Percentiles rank a stretch among this genome's conserved stretches.
These are phyloP conservation scores for Gnetum montanum DNA, from an alignment of 75 land plant species.

Conservation along the genomic window DNA sequence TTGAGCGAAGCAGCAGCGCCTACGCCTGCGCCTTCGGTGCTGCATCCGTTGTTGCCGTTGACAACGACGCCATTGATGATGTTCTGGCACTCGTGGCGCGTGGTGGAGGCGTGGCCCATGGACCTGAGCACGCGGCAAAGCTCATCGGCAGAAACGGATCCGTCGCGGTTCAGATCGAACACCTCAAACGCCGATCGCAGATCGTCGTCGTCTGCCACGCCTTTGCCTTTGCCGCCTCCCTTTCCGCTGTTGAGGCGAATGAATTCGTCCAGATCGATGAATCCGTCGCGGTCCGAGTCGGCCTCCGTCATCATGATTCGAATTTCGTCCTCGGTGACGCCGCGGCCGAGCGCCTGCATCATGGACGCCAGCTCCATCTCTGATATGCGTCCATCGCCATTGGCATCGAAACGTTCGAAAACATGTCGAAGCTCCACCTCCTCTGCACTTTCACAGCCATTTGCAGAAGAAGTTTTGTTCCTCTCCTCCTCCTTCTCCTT, in stretches of 20 bases:
- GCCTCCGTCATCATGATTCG: slow-evolving; percentile 35
- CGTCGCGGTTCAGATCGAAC: slow-evolving; percentile 57
- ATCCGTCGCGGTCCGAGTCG: slow-evolving; percentile 43
- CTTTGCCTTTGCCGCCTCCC: slow-evolving; percentile 2
- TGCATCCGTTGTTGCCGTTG: slow-evolving; percentile 42
- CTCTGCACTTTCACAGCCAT: too few species aligned
- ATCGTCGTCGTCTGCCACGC: slow-evolving; percentile 10
- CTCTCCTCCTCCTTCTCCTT: too few species aligned
- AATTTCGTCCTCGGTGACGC: slow-evolving; percentile 15
- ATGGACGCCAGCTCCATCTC: slow-evolving; percentile 23
- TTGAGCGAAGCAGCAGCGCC: too few species aligned
- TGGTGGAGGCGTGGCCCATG: slow-evolving; percentile 31
- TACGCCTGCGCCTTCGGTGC: too few species aligned
- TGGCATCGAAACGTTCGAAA: slow-evolving; percentile 30
- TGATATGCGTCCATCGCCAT: slow-evolving; percentile 50
- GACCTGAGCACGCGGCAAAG: slow-evolving; percentile 39
- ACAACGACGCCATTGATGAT: slow-evolving; percentile 46
- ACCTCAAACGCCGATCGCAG: slow-evolving; percentile 37
- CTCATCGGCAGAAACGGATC: slow-evolving; percentile 53
- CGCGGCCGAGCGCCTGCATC: slow-evolving; percentile 20
- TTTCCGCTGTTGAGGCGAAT: slow-evolving; percentile 9
- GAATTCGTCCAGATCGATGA: slow-evolving; percentile 43
- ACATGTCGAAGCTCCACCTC: slow-evolving; percentile 14
- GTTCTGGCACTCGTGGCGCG: slow-evolving; percentile 20
- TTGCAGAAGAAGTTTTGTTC: too few species aligned